Conservation (phyloP, 768 basidiomycete genomes). For the Neoboletus subvelutipes region DNA sequence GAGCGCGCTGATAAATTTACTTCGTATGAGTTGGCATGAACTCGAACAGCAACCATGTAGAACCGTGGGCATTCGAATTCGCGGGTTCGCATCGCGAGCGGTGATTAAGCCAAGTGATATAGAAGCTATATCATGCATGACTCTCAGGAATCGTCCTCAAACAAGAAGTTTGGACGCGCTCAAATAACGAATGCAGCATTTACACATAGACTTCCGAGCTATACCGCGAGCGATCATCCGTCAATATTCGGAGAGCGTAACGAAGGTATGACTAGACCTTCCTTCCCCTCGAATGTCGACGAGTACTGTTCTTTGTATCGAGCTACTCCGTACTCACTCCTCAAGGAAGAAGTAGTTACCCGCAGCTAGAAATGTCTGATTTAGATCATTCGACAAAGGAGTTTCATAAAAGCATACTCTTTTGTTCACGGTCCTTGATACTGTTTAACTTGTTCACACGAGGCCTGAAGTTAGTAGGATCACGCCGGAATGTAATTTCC, state of each 20-base stretch:
- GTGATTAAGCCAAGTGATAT: background rate
- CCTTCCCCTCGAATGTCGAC: constrained; percentile 1
- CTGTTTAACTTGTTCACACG: constrained; percentile 84
- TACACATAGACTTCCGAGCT: constrained; percentile 8
- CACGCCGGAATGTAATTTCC: constrained; percentile 97
- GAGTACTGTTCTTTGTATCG: background rate
- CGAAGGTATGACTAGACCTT: constrained; percentile 15
- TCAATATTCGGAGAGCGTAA: constrained; percentile 7
- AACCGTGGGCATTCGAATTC: background rate
- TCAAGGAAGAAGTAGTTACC: constrained; percentile 95
- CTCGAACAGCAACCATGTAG: background rate
- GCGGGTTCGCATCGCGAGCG: background rate
- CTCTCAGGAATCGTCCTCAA: background rate
- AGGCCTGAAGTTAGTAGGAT: constrained; percentile 92
- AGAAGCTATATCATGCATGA: background rate
- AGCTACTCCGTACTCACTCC: constrained; percentile 44
- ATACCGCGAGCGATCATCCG: constrained; percentile 6
- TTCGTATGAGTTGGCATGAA: background rate
- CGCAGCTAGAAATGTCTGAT: constrained; percentile 44
- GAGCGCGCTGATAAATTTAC: background rate
- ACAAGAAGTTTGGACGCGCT: constrained; percentile 8
- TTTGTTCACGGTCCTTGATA: constrained; percentile 88
- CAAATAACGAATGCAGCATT: constrained; percentile 9
- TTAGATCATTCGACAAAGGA: constrained; percentile 7
- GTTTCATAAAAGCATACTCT: constrained; percentile 47